phyloP scores from a whole-genome alignment of 2,329 filamentous ascomycete genomes.

The Pseudogymnoascus sp. region DNA sequence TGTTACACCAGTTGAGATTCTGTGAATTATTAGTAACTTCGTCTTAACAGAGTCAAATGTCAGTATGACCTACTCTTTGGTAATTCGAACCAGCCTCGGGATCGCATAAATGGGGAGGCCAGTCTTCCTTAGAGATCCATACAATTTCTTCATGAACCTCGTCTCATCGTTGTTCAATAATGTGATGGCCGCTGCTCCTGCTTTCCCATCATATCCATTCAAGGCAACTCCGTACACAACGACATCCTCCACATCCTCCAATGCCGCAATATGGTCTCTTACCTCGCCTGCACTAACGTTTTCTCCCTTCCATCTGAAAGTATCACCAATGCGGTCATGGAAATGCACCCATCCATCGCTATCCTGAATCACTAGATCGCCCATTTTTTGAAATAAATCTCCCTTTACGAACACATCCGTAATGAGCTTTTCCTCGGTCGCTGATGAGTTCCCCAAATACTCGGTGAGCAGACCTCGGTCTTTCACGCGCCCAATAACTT shows the following conservation, averaged over 20 bases:
- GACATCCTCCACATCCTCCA: conserved; percentile 34
- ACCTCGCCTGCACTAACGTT: conserved; percentile 39
- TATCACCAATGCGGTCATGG: conserved; percentile 42
- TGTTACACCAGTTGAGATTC: conserved; percentile 37
- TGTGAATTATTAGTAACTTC: conserved; percentile 10
- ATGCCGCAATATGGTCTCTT: conserved; percentile 34
- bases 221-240: conserved; percentile 35
- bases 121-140: conserved; percentile 31
- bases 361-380: conserved; percentile 36
- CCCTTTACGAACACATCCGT: conserved; percentile 37
- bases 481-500: conserved; percentile 36
- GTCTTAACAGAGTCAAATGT: not conserved
- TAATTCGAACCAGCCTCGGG: conserved; percentile 38
- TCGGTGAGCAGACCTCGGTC: conserved; percentile 32
- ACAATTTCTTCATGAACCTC: conserved; percentile 31
- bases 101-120: conserved; percentile 39
- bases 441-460: conserved; percentile 33
- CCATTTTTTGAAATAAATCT: conserved; percentile 36
- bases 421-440: conserved; percentile 37
- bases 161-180: conserved; percentile 29
- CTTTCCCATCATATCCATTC: conserved; percentile 39
- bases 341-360: conserved; percentile 36
- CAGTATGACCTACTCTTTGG: conserved; percentile 31
- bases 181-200: conserved; percentile 37
- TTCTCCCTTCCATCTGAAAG: conserved; percentile 44